These are phyloP conservation scores for Cylindrotheca fusiformis DNA, from an alignment of 108 stramenopile genomes.

Conservation along the genomic window DNA sequence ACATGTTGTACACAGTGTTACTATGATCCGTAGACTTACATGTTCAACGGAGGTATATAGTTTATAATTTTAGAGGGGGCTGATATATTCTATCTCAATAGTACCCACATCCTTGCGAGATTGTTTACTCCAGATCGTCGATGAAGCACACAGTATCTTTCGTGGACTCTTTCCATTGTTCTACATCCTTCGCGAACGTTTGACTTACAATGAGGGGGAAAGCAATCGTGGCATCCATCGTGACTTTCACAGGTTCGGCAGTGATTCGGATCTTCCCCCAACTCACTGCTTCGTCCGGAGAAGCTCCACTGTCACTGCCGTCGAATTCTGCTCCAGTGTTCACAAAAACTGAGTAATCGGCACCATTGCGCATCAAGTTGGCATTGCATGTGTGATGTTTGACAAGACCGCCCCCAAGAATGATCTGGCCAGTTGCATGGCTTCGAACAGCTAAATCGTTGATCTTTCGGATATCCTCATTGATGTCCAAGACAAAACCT, in stretches of 20 bases:
- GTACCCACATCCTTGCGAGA: too few relatives aligned
- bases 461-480: constrained; percentile 91
- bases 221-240: constrained; percentile 93
- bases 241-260: constrained; percentile 95
- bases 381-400: constrained; percentile 99
- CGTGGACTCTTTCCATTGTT: constrained; percentile 66
- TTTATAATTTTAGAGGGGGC: too few relatives aligned
- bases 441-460: constrained; percentile 94
- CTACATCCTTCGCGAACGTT: constrained; percentile 96
- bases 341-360: constrained; percentile 97
- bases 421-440: constrained; percentile 94
- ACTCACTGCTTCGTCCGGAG: constrained; percentile 96
- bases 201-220: constrained; percentile 96
- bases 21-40: too few relatives aligned
- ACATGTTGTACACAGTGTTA: constrained; percentile 3
- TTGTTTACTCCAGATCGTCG: constrained; percentile 34
- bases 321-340: constrained; percentile 98
- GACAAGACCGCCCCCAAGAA: constrained; percentile 97
- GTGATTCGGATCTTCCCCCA: constrained; percentile 98
- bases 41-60: too few relatives aligned
- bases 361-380: constrained; percentile 99
- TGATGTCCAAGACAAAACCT: constrained; percentile 94
- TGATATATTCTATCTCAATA: too few relatives aligned
- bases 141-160: constrained; percentile 70
- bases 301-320: constrained; percentile 96